Evolutionary conservation across 148 eudicot genomes (phyloP).

Genomic region (Dysphania ambrosioides): DNA sequence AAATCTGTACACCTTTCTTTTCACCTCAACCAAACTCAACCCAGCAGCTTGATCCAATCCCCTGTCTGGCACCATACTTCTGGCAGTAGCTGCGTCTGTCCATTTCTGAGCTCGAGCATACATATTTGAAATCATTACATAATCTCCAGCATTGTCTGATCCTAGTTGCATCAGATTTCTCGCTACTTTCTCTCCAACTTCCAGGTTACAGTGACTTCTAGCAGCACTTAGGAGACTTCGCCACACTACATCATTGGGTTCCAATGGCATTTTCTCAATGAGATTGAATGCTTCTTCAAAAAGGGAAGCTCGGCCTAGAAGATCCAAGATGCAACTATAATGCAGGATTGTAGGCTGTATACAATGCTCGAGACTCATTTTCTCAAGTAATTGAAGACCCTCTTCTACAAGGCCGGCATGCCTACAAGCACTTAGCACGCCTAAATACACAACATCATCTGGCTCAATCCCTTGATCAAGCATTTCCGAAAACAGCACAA

Average conservation of each 20-base stretch:
- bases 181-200: slow-evolving; percentile 43
- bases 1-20: slow-evolving; percentile 41
- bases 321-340: slow-evolving; percentile 60
- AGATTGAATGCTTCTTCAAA: slow-evolving; percentile 46
- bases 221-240: slow-evolving; percentile 46
- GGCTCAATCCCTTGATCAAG: slow-evolving; percentile 42
- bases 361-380: slow-evolving; percentile 42
- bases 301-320: slow-evolving; percentile 52
- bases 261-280: slow-evolving; percentile 48
- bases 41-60: slow-evolving; percentile 42
- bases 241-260: slow-evolving; percentile 58
- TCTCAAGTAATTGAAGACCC: slow-evolving; percentile 36
- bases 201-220: slow-evolving; percentile 38
- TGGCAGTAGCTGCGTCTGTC: slow-evolving; percentile 35
- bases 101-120: slow-evolving; percentile 51
- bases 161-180: slow-evolving; percentile 31
- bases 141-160: slow-evolving; percentile 39
- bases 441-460: slow-evolving; percentile 53
- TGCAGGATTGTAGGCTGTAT: slow-evolving; percentile 52
- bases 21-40: slow-evolving; percentile 46
- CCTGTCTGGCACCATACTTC: slow-evolving; percentile 34
- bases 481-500: slow-evolving; percentile 44
- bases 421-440: slow-evolving; percentile 62
- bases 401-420: slow-evolving; percentile 47
- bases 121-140: slow-evolving; percentile 47